A percentile compares a stretch with the other conserved stretches of the same genome.
Conservation (phyloP, 1,284 basidiomycete genomes). For the Sparassis latifolia region DNA sequence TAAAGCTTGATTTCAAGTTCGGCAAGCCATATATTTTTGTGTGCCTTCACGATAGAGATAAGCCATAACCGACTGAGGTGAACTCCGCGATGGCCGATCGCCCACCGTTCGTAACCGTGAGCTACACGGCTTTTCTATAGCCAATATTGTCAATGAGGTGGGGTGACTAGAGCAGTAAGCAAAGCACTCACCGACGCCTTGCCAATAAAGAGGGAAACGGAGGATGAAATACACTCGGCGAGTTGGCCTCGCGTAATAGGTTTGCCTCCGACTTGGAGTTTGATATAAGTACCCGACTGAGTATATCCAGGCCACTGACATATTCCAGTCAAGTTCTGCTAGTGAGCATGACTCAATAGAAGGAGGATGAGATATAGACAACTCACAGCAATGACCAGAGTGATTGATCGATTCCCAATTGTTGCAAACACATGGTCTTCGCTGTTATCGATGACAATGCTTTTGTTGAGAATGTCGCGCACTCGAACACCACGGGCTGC, state of each 20-base stretch:
- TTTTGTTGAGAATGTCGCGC: too few relatives aligned
- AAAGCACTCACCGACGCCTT: constrained; percentile 3
- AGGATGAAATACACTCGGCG: constrained; percentile 1
- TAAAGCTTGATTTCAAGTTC: constrained; percentile 14
- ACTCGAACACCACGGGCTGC: too few relatives aligned
- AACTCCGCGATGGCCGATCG: constrained; percentile 7
- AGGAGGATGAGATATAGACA: too few relatives aligned
- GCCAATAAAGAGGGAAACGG: constrained; percentile 6
- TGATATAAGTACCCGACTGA: constrained; percentile 11
- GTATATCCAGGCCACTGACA: constrained; percentile 18
- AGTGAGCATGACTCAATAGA: too few relatives aligned
- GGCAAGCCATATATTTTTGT: constrained; percentile 14
- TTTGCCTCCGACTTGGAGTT: constrained; percentile 6
- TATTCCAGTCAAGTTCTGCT: too few relatives aligned
- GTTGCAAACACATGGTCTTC: too few relatives aligned
- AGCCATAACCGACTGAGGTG: constrained; percentile 15
- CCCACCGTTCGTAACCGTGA: constrained; percentile 7
- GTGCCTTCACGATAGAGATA: constrained; percentile 10
- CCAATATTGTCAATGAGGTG: background rate
- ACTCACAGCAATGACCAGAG: too few relatives aligned
- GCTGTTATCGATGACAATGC: too few relatives aligned
- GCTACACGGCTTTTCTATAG: constrained; percentile 4
- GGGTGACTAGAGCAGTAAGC: background rate
- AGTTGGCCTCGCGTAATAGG: constrained; percentile 13
- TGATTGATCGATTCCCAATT: too few relatives aligned